Evolutionary conservation across 202 grass and related monocot species (phyloP).

Genomic region (Miscanthus sacchariflorus): DNA sequence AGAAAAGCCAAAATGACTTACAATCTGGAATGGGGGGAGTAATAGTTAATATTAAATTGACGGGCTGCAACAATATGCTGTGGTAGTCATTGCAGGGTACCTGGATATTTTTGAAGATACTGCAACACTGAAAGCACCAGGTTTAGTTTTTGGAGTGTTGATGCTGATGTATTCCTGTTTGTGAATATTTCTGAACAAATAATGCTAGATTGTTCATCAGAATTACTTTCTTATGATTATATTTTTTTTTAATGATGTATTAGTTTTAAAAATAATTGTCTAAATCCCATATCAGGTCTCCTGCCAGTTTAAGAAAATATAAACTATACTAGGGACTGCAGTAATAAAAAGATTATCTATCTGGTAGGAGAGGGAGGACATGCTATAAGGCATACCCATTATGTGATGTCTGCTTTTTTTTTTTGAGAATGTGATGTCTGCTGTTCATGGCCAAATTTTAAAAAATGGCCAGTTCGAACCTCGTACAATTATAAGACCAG

Average conservation of each 20-base stretch:
- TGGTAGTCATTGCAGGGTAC: background rate
- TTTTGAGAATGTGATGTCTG: background rate
- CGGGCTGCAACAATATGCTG: background rate
- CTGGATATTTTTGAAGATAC: background rate
- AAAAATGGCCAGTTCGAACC: background rate
- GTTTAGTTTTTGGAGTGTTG: constrained; percentile 8
- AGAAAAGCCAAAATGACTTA: too few species aligned
- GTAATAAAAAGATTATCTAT: background rate
- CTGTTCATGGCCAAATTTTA: background rate
- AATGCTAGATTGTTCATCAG: background rate
- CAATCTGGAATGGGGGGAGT: background rate
- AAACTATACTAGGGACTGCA: too few species aligned
- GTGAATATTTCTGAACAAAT: background rate
- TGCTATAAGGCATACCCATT: background rate
- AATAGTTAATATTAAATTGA: background rate
- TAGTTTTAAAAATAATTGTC: background rate
- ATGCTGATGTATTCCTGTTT: background rate
- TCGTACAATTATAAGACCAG: background rate
- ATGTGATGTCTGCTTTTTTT: background rate
- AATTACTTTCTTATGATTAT: background rate
- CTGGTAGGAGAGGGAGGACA: background rate
- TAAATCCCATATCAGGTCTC: background rate
- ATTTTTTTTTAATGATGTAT: background rate
- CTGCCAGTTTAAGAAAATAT: background rate
- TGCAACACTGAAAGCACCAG: background rate